phyloP scores from a whole-genome alignment of 805 yeast genomes.

The Starmerella asiatica region DNA sequence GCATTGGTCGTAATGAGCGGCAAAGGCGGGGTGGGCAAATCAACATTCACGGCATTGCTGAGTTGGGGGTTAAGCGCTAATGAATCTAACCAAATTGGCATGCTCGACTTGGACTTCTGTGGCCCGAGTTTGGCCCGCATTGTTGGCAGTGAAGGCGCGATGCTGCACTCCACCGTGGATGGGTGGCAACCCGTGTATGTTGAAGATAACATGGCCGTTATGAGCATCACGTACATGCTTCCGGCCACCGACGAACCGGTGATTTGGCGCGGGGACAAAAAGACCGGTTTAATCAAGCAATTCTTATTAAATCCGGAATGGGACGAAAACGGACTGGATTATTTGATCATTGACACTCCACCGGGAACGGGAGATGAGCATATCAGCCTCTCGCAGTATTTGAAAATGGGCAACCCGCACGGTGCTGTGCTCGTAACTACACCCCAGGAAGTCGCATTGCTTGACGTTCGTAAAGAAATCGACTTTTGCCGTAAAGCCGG shows the following conservation, averaged over 20 bases:
- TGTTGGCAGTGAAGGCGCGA: constrained; percentile 82
- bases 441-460: constrained; percentile 91
- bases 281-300: constrained; percentile 83
- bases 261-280: constrained; percentile 96
- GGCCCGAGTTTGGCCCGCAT: constrained; percentile 94
- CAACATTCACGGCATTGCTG: constrained; percentile 90
- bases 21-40: constrained; percentile 81
- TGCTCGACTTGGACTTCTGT: constrained; percentile 94
- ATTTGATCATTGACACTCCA: constrained; percentile 85
- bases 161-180: constrained; percentile 72
- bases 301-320: constrained; percentile 90
- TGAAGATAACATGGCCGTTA: constrained; percentile 84
- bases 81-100: constrained; percentile 74
- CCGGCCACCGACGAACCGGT: constrained; percentile 89
- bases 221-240: constrained; percentile 89
- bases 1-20: constrained; percentile 64
- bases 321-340: constrained; percentile 55
- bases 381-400: constrained; percentile 69
- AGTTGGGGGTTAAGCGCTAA: constrained; percentile 83
- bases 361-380: constrained; percentile 99
- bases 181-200: constrained; percentile 98
- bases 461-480: constrained; percentile 91
- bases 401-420: constrained; percentile 82
- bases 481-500: constrained; percentile 89
- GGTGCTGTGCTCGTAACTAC: constrained; percentile 94